Evolutionary conservation across 2,329 filamentous ascomycete species (phyloP), one percentile per base, ranked within the genome.

Genomic region (Fusarium subglutinans): DNA sequence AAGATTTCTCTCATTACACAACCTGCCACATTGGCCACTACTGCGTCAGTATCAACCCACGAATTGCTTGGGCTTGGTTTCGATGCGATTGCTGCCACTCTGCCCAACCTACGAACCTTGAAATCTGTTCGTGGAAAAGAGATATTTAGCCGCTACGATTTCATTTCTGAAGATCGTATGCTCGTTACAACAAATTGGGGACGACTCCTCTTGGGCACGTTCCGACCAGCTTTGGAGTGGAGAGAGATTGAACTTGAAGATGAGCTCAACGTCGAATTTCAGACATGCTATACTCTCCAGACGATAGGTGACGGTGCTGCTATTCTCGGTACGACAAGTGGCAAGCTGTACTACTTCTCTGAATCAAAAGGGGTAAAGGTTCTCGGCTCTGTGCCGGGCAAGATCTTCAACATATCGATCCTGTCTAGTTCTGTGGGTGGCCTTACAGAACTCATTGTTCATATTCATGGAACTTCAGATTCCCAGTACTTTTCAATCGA

Each of bases 141-240:
- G 79, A 78, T 83, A 15, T 88, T 93, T 66, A 88, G 89, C 63
- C 86, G 88, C 48, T 94, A 93, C 77, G 87, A 88, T 30, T 93
- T 93, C 65, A 78, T 93, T 7, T 86, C 86, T 1, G 81, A 87
- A 7, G 79, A 84, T 8, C 80, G 82, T 4, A 78, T 94, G 6
- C 80, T 94, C 24, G 83, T 89, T 8, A 87, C 86, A 1, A 92
- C 91, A 0, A 90, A 87, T 1, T 87, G 88, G 41, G 93, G 93
- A 2, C 86, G 87, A 24, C 78, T 94, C 0, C 83, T 92, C 9
- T 71, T 88, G 2, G 87, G 86, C 3, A 77, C 80, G 0, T 80
- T 88, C 43, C 69, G 50, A 8, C 58, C 73, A 6, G 61, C 53
- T n/a, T 63, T 82, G 6, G 56, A 70, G 1, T 90, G 89, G 89